These are phyloP conservation scores for Periconia digitata DNA, from an alignment of 2,329 filamentous ascomycete species.

Conservation along the genomic window DNA sequence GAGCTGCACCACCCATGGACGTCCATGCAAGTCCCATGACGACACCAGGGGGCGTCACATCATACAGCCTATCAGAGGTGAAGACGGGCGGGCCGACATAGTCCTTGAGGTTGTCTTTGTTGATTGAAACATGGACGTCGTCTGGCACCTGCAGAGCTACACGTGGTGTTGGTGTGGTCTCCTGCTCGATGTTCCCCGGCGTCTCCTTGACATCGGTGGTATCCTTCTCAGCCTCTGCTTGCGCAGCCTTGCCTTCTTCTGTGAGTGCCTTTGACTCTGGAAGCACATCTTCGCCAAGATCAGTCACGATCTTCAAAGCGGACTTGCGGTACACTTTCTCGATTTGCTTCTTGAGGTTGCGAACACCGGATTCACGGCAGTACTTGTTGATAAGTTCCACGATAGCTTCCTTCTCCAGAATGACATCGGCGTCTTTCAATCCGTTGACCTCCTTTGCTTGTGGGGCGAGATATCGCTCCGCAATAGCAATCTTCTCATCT, in stretches of 20 bases:
- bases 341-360: slow-evolving; percentile 98
- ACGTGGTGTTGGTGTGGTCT: slow-evolving; percentile 68
- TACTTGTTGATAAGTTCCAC: slow-evolving; percentile 98
- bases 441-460: slow-evolving; percentile 94
- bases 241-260: slow-evolving; percentile 78
- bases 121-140: slow-evolving; percentile 80
- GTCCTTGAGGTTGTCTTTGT: slow-evolving; percentile 88
- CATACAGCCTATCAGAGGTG: slow-evolving; percentile 93
- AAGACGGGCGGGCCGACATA: slow-evolving; percentile 96
- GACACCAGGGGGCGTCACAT: slow-evolving; percentile 88
- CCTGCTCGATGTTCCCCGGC: slow-evolving; percentile 56
- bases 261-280: slow-evolving; percentile 82
- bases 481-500: slow-evolving; percentile 99
- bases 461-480: slow-evolving; percentile 87
- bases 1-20: slow-evolving; percentile 89
- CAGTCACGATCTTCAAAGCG: slow-evolving; percentile 93
- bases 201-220: slow-evolving; percentile 64
- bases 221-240: slow-evolving; percentile 71
- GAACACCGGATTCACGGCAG: slow-evolving; percentile 93
- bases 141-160: slow-evolving; percentile 82
- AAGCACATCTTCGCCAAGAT: slow-evolving; percentile 82
- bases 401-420: slow-evolving; percentile 82
- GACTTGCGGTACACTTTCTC: slow-evolving; percentile 99
- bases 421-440: slow-evolving; percentile 86
- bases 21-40: slow-evolving; percentile 99